Conservation (phyloP, 495 filamentous ascomycete genomes). For the Margaritispora aquatica region DNA sequence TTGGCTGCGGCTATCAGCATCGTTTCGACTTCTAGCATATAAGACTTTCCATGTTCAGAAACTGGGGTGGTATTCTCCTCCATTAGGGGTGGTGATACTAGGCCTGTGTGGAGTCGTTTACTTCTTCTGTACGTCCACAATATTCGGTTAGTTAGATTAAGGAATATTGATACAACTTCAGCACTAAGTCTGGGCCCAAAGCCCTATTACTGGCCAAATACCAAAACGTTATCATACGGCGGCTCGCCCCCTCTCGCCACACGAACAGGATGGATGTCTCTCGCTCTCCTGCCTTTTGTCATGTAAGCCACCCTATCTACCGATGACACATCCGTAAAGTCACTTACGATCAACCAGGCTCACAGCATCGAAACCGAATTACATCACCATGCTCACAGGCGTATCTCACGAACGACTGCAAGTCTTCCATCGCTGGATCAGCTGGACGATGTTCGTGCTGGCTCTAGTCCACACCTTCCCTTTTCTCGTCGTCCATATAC, state of each 20-base stretch:
- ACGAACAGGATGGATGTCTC: constrained; percentile 44
- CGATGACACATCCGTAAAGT: neutral
- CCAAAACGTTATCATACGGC: constrained; percentile 18
- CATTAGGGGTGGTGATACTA: neutral
- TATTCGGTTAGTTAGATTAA: neutral
- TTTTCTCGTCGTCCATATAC: constrained; percentile 37
- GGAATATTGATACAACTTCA: constrained; percentile 10
- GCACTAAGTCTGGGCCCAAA: constrained; percentile 42
- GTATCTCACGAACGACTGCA: constrained; percentile 51
- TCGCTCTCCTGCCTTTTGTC: constrained; percentile 45
- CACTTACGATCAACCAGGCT: constrained; percentile 7
- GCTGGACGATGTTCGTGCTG: constrained; percentile 47
- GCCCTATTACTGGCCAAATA: constrained; percentile 54
- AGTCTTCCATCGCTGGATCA: constrained; percentile 47
- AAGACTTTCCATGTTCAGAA: neutral
- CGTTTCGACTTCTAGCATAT: neutral
- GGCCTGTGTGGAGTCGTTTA: neutral
- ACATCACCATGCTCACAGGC: constrained; percentile 45
- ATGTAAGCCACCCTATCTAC: constrained; percentile 29
- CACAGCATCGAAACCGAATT: constrained; percentile 25
- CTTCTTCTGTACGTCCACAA: constrained; percentile 4
- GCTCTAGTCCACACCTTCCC: constrained; percentile 51
- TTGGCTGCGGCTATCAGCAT: neutral
- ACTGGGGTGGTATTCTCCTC: neutral
- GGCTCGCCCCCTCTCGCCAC: constrained; percentile 45